Evolutionary conservation across 805 yeast species (phyloP).

Genomic region (Ogataea paradorogensis): DNA sequence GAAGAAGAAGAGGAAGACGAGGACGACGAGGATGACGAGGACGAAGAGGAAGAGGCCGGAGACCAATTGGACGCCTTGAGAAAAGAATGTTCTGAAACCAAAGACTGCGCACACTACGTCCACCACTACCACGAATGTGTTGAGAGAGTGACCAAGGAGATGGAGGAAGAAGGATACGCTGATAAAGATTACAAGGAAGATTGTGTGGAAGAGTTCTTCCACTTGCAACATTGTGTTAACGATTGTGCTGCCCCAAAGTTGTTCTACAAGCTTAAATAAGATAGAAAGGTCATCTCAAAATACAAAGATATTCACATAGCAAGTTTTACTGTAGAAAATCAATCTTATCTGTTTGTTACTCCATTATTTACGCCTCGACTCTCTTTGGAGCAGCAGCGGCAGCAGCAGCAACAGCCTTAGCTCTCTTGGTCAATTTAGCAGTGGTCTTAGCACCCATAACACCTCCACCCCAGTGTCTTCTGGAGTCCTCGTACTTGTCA

Average conservation of each 20-base stretch:
- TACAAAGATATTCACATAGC: constrained; percentile 6
- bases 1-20: constrained; percentile 38
- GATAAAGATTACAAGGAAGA: constrained; percentile 86
- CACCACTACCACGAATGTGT: constrained; percentile 95
- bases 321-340: constrained; percentile 1
- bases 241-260: constrained; percentile 89
- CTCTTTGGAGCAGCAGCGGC: constrained; percentile 18
- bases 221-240: constrained; percentile 88
- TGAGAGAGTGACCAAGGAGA: constrained; percentile 88
- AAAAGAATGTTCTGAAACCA: constrained; percentile 67
- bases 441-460: constrained; percentile 88
- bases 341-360: constrained; percentile 6
- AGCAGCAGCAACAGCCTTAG: constrained; percentile 46
- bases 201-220: constrained; percentile 98
- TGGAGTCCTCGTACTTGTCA: constrained; percentile 88
- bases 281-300: constrained; percentile 8
- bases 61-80: constrained; percentile 65
- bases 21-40: constrained; percentile 39
- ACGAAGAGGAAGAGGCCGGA: constrained; percentile 55
- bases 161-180: constrained; percentile 81
- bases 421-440: constrained; percentile 75
- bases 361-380: constrained; percentile 13
- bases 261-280: constrained; percentile 79
- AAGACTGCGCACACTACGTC: constrained; percentile 64
- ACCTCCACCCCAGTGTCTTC: constrained; percentile 99